Percentiles rank a stretch among this genome's conserved stretches.
Conservation (phyloP, 1,139 yeast species). For the Yamadazyma pseudoaaseri region DNA sequence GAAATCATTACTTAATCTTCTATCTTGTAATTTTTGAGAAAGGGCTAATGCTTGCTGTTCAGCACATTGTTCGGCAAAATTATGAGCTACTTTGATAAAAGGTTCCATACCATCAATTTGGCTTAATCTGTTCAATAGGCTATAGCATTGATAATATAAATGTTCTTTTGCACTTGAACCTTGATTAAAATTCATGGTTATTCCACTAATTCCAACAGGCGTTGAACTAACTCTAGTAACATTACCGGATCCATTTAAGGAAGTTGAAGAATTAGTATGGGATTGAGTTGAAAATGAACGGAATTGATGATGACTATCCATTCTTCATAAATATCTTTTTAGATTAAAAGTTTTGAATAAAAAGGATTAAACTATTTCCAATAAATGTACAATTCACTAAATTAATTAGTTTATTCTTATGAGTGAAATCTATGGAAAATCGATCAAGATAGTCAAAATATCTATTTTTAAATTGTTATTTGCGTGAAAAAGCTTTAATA, state of each 20-base stretch:
- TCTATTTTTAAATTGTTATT: no score
- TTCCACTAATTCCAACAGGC: slow-evolving; percentile 41
- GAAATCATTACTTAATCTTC: slow-evolving; percentile 19
- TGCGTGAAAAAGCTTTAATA: no score
- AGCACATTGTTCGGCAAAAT: slow-evolving; percentile 59
- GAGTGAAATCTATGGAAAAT: no score
- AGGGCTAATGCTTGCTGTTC: slow-evolving; percentile 72
- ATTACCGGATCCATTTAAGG: slow-evolving; percentile 20
- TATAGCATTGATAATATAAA: slow-evolving; percentile 67
- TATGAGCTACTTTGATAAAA: slow-evolving; percentile 57
- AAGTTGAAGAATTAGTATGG: slow-evolving; percentile 22
- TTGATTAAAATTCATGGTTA: slow-evolving; percentile 51
- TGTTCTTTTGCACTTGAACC: slow-evolving; percentile 70
- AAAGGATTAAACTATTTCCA: no score
- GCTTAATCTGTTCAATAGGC: slow-evolving; percentile 57
- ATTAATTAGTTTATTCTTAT: no score
- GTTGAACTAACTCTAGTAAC: slow-evolving; percentile 41
- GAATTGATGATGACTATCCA: slow-evolving; percentile 27
- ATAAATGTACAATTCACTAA: no score
- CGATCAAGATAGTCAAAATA: no score
- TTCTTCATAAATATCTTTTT: slow-evolving; percentile 5
- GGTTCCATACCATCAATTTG: slow-evolving; percentile 71
- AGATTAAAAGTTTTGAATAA: no score
- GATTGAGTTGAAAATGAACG: slow-evolving; percentile 41
- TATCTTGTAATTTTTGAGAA: slow-evolving; percentile 34